A percentile compares a stretch with the other conserved stretches of the same genome.
phyloP scores from a whole-genome alignment of 2,329 filamentous ascomycete genomes.

The Epicoccum nigrum region DNA sequence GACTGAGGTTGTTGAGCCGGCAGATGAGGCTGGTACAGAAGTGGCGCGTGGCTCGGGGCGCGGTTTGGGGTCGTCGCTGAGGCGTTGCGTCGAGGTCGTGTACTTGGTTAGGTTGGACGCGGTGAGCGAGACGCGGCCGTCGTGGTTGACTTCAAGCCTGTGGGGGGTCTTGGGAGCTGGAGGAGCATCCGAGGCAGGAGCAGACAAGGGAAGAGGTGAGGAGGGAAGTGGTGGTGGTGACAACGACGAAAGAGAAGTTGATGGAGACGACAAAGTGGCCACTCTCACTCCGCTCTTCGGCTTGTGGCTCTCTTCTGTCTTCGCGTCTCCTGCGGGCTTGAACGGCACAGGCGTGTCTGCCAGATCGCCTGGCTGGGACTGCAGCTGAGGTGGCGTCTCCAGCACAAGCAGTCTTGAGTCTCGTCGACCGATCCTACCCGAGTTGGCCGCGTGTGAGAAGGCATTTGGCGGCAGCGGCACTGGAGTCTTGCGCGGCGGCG shows the following conservation, averaged over 20 bases:
- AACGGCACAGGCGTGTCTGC: slow-evolving; percentile 22
- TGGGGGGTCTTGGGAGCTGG: no score
- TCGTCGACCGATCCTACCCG: neutral
- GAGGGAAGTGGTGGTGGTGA: no score
- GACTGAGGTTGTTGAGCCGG: slow-evolving; percentile 20
- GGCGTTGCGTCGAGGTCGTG: slow-evolving; percentile 11
- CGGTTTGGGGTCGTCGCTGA: slow-evolving; percentile 18
- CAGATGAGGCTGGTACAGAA: slow-evolving; percentile 16
- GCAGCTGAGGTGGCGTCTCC: slow-evolving; percentile 25
- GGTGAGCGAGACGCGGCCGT: slow-evolving; percentile 17
- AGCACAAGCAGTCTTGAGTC: slow-evolving; percentile 16
- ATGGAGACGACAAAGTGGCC: neutral
- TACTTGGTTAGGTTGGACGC: slow-evolving; percentile 25
- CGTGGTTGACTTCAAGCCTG: slow-evolving; percentile 1
- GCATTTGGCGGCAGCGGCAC: slow-evolving; percentile 21
- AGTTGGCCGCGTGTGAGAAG: neutral
- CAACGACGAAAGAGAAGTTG: no score
- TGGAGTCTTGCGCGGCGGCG: slow-evolving; percentile 15
- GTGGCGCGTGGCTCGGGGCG: slow-evolving; percentile 20
- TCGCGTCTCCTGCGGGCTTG: slow-evolving; percentile 11
- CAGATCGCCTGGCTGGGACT: slow-evolving; percentile 1
- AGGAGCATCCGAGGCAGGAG: no score
- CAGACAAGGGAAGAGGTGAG: no score
- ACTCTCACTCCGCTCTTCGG: neutral
- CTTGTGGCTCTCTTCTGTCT: neutral